phyloP scores from a whole-genome alignment of 2,329 filamentous ascomycete genomes.

The Aspergillus amoenus region DNA sequence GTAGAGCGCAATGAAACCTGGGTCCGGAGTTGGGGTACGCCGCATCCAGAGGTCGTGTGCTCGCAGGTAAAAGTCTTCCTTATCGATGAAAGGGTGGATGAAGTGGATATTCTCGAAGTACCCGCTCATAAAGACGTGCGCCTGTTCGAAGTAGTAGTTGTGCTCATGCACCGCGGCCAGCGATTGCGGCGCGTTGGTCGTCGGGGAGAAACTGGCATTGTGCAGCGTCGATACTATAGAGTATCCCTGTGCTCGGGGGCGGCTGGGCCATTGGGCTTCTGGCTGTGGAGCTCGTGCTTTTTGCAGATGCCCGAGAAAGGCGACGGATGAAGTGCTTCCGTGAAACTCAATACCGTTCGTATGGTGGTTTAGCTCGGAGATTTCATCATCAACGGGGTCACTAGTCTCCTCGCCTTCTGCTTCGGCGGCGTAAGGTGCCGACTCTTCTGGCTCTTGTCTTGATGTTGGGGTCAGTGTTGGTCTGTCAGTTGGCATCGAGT shows the following conservation, averaged over 20 bases:
- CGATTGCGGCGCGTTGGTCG: constrained; percentile 20
- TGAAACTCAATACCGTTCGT: constrained; percentile 51
- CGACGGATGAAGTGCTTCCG: constrained; percentile 49
- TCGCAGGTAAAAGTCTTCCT: constrained; percentile 43
- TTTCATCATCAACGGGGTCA: constrained; percentile 36
- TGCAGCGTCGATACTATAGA: constrained; percentile 48
- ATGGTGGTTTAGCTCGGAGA: constrained; percentile 47
- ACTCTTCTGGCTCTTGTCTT: not conserved
- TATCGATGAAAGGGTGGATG: constrained; percentile 50
- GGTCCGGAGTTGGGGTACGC: constrained; percentile 26
- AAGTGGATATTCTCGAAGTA: constrained; percentile 53
- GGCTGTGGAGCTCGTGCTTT: constrained; percentile 17
- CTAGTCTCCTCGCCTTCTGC: constrained; percentile 21
- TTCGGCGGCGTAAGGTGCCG: constrained; percentile 2
- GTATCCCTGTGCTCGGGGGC: constrained; percentile 17
- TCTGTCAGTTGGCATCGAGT: constrained; percentile 19
- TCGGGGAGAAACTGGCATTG: constrained; percentile 46
- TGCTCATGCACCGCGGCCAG: constrained; percentile 23
- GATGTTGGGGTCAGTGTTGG: constrained; percentile 17
- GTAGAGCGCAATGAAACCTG: constrained; percentile 50
- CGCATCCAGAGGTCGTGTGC: constrained; percentile 48
- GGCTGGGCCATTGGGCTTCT: not conserved
- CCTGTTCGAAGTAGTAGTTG: constrained; percentile 46
- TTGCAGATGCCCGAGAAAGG: constrained; percentile 45
- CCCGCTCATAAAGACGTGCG: constrained; percentile 46